Base-by-base conservation (phyloP, 345 rosid genomes). In the Litchi chinensis region DNA sequence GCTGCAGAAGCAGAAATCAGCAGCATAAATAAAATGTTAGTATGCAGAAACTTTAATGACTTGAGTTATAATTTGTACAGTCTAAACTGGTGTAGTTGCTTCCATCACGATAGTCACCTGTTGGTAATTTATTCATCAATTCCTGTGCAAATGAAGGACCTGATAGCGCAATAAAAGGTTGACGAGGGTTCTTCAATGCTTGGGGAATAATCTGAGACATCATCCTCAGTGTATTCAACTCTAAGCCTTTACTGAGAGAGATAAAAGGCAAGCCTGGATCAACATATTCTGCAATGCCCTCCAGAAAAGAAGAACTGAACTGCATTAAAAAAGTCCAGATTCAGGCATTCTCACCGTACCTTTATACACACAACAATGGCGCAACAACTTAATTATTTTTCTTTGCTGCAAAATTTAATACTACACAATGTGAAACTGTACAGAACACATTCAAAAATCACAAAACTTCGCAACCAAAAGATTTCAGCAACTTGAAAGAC, bases 81-180 rank as follows among this genome's bases (percentile, higher is more conserved):
- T 41, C 56, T 43, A 43, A 10, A 22, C 16, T 22, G 15, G 8
- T 15, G 3, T 4, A 62, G 18, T 22, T 40, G 41, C 16, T 43
- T 6, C 11, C 75, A 59, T 22, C 65, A 8, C 1, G 0, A 54
- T 40, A 65, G 77, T 18, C 32, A 95, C 98, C 98, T 83, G 98
- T 95, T 15, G 98, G 97, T 56, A 95, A 82, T 62, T 88, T 87
- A 76, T 95, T 93, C 97, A 93, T 95, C 85, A 95, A 78, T 85
- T 95, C 98, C 79, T 89, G 60, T 15, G 97, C 97, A 88, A 95
- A 95, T 19, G 98, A 95, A 52, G 98, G 97, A 28, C 98, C 97
- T 10, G 98, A 95, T 43, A 93, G 83, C 3, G 96, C 97, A 87
- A 93, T 75, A 77, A 93, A 95, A 79, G 98, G 97, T 79, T 93